Evolutionary conservation across 768 basidiomycete genomes (phyloP).

Genomic region (Serendipita sp.): DNA sequence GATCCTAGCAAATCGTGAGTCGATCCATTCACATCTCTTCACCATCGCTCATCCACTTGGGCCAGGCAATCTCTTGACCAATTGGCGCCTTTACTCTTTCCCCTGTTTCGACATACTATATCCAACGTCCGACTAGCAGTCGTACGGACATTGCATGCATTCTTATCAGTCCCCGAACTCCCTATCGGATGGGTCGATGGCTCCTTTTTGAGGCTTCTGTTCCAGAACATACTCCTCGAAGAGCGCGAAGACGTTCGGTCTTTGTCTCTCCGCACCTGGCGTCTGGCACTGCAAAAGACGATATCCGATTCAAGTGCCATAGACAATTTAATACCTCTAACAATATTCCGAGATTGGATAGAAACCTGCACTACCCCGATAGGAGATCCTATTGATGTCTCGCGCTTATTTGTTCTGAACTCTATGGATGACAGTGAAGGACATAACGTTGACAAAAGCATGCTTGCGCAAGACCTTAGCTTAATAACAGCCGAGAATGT

Average conservation of each 20-base stretch:
- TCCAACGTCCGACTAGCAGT: slow-evolving; percentile 84
- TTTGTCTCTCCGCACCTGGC: slow-evolving; percentile 60
- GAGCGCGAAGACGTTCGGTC: slow-evolving; percentile 73
- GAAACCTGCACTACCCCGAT: slow-evolving; percentile 78
- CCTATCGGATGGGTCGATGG: slow-evolving; percentile 67
- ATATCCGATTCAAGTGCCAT: neutral
- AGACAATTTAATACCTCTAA: slow-evolving; percentile 4
- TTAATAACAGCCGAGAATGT: slow-evolving; percentile 63
- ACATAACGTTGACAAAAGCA: slow-evolving; percentile 93
- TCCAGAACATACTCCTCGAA: slow-evolving; percentile 88
- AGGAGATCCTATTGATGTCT: slow-evolving; percentile 55
- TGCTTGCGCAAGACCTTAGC: slow-evolving; percentile 79
- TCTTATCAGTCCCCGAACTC: slow-evolving; percentile 63
- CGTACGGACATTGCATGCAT: slow-evolving; percentile 71
- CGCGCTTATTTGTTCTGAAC: slow-evolving; percentile 50
- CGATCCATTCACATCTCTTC: neutral
- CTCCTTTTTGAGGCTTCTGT: slow-evolving; percentile 66
- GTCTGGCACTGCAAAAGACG: slow-evolving; percentile 36
- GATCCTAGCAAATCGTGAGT: slow-evolving; percentile 56
- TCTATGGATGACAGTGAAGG: slow-evolving; percentile 30
- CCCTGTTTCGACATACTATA: slow-evolving; percentile 96
- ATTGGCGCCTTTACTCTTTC: slow-evolving; percentile 76
- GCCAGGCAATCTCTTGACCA: slow-evolving; percentile 61
- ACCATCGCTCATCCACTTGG: slow-evolving; percentile 5
- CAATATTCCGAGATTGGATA: slow-evolving; percentile 49